Evolutionary conservation across 1,284 basidiomycete genomes (phyloP).

Genomic region (Leccinum griseonigrum): DNA sequence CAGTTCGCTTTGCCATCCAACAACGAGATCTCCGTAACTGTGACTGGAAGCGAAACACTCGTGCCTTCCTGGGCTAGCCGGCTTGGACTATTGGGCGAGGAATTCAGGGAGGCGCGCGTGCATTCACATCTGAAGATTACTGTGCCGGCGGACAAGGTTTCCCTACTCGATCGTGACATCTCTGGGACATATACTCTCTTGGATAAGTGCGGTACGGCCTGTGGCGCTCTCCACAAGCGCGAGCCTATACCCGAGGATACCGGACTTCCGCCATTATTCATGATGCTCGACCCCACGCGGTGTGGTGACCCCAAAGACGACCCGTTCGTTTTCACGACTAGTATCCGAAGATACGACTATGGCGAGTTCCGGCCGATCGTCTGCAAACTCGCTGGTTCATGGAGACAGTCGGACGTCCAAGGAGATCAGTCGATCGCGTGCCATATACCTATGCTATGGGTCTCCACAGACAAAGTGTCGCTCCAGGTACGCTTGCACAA

Average conservation of each 20-base stretch:
- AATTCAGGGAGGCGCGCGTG: conserved; percentile 66
- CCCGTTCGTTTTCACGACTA: conserved; percentile 80
- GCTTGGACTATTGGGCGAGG: conserved; percentile 71
- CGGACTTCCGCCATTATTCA: conserved; percentile 64
- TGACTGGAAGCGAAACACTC: conserved; percentile 67
- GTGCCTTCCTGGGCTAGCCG: conserved; percentile 86
- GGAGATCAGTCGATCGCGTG: conserved; percentile 52
- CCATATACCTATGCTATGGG: conserved; percentile 67
- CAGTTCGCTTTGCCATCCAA: conserved; percentile 76
- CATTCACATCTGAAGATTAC: conserved; percentile 66
- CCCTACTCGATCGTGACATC: conserved; percentile 75
- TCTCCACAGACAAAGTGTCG: conserved; percentile 40
- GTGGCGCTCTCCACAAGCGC: conserved; percentile 80
- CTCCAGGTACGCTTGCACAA: conserved; percentile 47
- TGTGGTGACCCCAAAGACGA: conserved; percentile 73
- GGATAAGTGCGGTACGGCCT: conserved; percentile 88
- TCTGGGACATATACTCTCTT: conserved; percentile 79
- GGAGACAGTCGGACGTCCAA: conserved; percentile 67
- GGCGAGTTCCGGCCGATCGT: conserved; percentile 77
- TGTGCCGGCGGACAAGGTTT: conserved; percentile 48
- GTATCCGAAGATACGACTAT: conserved; percentile 75
- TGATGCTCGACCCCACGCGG: conserved; percentile 84
- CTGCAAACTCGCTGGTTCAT: conserved; percentile 66
- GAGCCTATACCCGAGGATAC: conserved; percentile 40
- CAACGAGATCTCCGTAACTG: conserved; percentile 53